Evolutionary conservation across 352 stramenopile species (phyloP), one percentile per base, ranked within the genome.

Genomic region (Phytophthora sp.): DNA sequence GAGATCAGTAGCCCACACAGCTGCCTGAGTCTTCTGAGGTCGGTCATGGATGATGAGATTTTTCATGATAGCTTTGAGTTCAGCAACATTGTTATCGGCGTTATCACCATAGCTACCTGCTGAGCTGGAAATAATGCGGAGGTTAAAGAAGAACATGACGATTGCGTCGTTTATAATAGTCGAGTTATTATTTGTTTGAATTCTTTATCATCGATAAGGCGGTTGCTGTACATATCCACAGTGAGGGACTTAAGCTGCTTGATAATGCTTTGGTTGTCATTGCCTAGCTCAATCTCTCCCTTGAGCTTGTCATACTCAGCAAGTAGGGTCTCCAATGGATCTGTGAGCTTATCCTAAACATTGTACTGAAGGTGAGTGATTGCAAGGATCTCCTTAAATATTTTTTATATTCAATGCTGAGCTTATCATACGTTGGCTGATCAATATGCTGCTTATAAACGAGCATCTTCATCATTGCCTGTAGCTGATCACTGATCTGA

Each of bases 261-360:
- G n/a, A n/a, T n/a, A n/a, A n/a, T n/a, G n/a, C n/a, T n/a, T n/a
- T n/a, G n/a, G n/a, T n/a, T n/a, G n/a, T n/a, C n/a, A n/a, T n/a
- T n/a, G n/a, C 50, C 59, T 20, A 62, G 12, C 13, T 31, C 28
- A 32, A 62, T 18, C 32, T 64, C 49, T 2, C 58, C 58, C 39
- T 60, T 69, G 0, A 69, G 61, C 31, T 69, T 64, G 13, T 58
- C 28, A 46, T 60, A 69, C 21, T 62, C 42, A n/a, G 49, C 49
- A 2, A 20, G 17, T 8, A 66, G 24, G 0, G 23, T 23, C 0
- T 58, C 23, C 2, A 63, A 2, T 5, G 44, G 35, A 34, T 69
- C 60, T 8, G n/a, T 24, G n/a, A 41, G 34, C 34, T 41, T 41
- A 24, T 41, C 34, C 5, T 41, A 17, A 17, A 41, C 18, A 24